phyloP scores from a whole-genome alignment of 2,329 filamentous ascomycete genomes.

The Thermothelomyces thermophilus region DNA sequence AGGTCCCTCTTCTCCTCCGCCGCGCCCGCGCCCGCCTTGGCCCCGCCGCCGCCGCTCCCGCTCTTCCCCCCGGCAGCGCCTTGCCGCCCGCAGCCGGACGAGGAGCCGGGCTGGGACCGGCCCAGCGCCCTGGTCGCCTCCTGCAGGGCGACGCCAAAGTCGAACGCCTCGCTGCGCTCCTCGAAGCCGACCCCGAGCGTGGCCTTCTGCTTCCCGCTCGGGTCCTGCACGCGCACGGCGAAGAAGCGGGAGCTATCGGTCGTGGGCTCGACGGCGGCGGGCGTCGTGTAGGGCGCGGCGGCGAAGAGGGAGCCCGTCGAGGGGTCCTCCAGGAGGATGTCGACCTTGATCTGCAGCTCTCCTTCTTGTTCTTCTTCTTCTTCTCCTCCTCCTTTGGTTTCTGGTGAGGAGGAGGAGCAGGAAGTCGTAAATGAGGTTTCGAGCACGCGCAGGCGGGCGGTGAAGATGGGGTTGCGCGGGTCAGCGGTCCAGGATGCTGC shows the following conservation, averaged over 20 bases:
- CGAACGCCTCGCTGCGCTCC: constrained; percentile 77
- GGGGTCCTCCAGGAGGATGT: constrained; percentile 73
- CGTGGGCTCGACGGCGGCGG: constrained; percentile 65
- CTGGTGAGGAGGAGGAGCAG: constrained; percentile 19
- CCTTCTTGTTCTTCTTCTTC: constrained; percentile 28
- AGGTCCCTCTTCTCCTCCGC: constrained; percentile 63
- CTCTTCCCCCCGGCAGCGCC: neutral
- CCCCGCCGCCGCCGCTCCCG: constrained; percentile 21
- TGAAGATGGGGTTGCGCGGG: constrained; percentile 73
- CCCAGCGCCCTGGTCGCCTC: constrained; percentile 67
- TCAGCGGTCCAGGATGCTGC: constrained; percentile 71
- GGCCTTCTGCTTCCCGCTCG: constrained; percentile 62
- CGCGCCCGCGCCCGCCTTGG: constrained; percentile 26
- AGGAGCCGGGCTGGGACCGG: neutral
- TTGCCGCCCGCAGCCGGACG: neutral
- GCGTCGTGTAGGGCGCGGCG: constrained; percentile 67
- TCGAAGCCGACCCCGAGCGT: constrained; percentile 81
- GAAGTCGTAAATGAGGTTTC: constrained; percentile 58
- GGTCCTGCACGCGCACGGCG: constrained; percentile 71
- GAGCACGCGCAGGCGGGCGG: constrained; percentile 69
- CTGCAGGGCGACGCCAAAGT: constrained; percentile 74
- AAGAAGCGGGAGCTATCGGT: constrained; percentile 80
- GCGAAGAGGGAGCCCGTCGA: constrained; percentile 70
- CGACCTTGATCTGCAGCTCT: constrained; percentile 52
- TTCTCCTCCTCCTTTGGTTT: neutral